Evolutionary conservation across 805 yeast genomes (phyloP).

Genomic region (Barnettozyma sp.): DNA sequence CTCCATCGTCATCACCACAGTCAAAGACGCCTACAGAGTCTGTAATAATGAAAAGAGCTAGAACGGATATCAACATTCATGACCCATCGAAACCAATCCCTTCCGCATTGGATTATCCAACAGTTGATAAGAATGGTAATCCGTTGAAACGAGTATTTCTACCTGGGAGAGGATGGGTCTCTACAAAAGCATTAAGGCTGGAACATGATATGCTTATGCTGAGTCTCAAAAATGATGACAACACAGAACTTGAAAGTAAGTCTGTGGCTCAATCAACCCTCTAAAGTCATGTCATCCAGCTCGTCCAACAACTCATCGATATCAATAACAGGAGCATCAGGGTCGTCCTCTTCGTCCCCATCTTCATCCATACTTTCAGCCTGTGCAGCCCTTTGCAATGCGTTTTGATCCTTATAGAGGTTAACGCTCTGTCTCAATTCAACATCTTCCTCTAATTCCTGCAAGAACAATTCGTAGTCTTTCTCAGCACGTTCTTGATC

Average conservation of each 20-base stretch:
- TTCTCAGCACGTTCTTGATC: constrained; percentile 88
- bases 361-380: constrained; percentile 42
- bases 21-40: too few species aligned
- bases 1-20: too few species aligned
- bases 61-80: constrained; percentile 19
- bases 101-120: constrained; percentile 20
- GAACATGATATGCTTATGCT: constrained; percentile 14
- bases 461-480: constrained; percentile 93
- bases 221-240: not conserved
- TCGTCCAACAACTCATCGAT: constrained; percentile 93
- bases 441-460: constrained; percentile 93
- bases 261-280: too few species aligned
- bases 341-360: constrained; percentile 69
- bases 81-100: constrained; percentile 20
- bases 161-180: constrained; percentile 47
- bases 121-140: constrained; percentile 32
- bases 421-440: constrained; percentile 90
- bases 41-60: constrained; percentile 11
- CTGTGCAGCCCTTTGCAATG: constrained; percentile 12
- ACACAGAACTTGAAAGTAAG: too few species aligned
- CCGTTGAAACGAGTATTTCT: constrained; percentile 38
- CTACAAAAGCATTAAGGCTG: constrained; percentile 18
- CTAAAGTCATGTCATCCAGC: constrained; percentile 86
- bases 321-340: constrained; percentile 84
- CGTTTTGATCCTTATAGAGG: constrained; percentile 58